These are phyloP conservation scores for Orbilia ellipsospora DNA, from an alignment of 2,329 filamentous ascomycete genomes.

Conservation along the genomic window DNA sequence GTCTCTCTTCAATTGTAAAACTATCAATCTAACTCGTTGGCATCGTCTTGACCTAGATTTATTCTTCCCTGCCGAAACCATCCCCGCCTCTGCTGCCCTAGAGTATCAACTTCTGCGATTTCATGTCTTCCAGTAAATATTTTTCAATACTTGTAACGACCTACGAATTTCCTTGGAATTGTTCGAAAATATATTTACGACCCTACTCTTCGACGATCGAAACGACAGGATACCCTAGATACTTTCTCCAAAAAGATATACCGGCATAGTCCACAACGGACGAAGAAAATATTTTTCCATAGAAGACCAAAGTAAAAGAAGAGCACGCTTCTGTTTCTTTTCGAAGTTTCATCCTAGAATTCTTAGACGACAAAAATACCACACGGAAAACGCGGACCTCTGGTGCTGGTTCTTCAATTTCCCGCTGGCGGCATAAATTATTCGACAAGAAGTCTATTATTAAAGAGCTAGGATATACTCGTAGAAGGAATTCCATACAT, in stretches of 20 bases:
- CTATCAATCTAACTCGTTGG: background rate
- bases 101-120: background rate
- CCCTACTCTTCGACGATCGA: conserved; percentile 15
- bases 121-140: conserved; percentile 48
- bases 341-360: conserved; percentile 16
- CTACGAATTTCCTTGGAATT: conserved; percentile 48
- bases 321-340: too few relatives aligned
- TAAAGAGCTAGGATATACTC: conserved; percentile 1
- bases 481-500: conserved; percentile 14
- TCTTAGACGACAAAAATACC: conserved; percentile 10
- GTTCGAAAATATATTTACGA: conserved; percentile 33
- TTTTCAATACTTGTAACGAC: conserved; percentile 33
- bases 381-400: background rate
- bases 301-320: too few relatives aligned
- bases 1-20: background rate
- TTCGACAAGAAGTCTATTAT: conserved; percentile 9
- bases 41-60: too few relatives aligned
- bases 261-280: background rate
- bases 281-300: background rate
- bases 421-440: conserved; percentile 12
- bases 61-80: background rate
- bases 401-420: background rate
- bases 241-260: background rate
- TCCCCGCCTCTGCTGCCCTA: background rate
- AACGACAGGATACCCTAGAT: conserved; percentile 22